phyloP scores from a whole-genome alignment of 2,329 filamentous ascomycete genomes.

The Aschersonia sp. region DNA sequence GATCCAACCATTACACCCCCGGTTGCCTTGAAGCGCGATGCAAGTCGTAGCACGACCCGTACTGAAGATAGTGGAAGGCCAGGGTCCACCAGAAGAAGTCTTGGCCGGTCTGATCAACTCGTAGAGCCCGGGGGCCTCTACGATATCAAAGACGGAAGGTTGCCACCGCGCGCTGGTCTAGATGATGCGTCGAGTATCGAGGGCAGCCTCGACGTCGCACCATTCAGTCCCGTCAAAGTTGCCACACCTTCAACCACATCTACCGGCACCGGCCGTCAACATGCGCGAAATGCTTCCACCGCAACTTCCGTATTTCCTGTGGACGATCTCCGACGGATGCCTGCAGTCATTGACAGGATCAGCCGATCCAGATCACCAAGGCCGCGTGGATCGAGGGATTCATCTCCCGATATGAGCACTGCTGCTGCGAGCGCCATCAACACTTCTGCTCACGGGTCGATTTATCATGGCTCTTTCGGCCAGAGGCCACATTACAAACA shows the following conservation, averaged over 20 bases:
- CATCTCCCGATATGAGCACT: conserved; percentile 41
- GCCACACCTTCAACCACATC: conserved; percentile 14
- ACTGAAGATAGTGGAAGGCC: conserved; percentile 28
- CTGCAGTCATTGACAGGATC: conserved; percentile 42
- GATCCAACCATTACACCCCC: conserved; percentile 33
- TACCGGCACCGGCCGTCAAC: conserved; percentile 18
- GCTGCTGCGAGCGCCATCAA: conserved; percentile 42
- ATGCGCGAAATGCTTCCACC: conserved; percentile 18
- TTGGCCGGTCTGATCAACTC: conserved; percentile 27
- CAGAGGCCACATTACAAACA: conserved; percentile 29
- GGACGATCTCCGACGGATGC: conserved; percentile 25
- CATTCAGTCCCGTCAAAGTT: conserved; percentile 27
- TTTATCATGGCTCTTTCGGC: conserved; percentile 42
- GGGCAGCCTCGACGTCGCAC: conserved; percentile 24
- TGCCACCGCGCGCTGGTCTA: conserved; percentile 18
- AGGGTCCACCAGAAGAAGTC: conserved; percentile 23
- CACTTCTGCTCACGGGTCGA: conserved; percentile 42
- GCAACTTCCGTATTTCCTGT: conserved; percentile 21
- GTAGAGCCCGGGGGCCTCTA: conserved; percentile 21
- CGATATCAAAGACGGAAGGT: conserved; percentile 20
- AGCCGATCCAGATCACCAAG: conserved; percentile 28
- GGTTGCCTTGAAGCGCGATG: conserved; percentile 34
- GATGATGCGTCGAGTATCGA: conserved; percentile 32
- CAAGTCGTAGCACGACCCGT: conserved; percentile 24
- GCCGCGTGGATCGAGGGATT: conserved; percentile 36